Conservation (phyloP, 768 basidiomycete genomes). For the Mycena metata region DNA sequence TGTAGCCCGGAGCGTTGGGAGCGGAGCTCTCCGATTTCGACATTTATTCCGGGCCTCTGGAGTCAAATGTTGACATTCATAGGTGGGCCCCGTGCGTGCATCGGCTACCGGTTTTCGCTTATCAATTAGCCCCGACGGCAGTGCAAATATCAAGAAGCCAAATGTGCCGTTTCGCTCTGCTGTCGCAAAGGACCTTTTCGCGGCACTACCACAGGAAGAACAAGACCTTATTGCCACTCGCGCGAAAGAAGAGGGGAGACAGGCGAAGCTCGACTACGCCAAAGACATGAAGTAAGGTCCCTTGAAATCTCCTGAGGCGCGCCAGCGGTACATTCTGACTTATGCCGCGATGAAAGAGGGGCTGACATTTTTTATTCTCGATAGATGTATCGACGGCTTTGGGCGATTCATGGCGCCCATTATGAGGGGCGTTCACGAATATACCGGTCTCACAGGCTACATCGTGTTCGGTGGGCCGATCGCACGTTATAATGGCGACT, state of each 20-base stretch:
- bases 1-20: no score
- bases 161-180: background rate
- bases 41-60: background rate
- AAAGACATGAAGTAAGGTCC: conserved; percentile 12
- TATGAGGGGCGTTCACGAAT: conserved; percentile 17
- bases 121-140: background rate
- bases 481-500: conserved; percentile 3
- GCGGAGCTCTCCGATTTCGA: no score
- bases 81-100: background rate
- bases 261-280: background rate
- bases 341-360: background rate
- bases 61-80: background rate
- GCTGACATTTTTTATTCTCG: background rate
- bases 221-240: background rate
- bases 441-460: conserved; percentile 9
- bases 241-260: conserved; percentile 1
- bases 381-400: conserved; percentile 15
- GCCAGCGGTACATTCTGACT: conserved; percentile 5
- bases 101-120: background rate
- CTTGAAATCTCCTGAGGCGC: conserved; percentile 1
- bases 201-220: background rate
- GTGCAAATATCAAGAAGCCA: background rate
- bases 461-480: conserved; percentile 24
- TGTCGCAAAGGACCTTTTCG: conserved; percentile 2
- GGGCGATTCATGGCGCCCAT: conserved; percentile 13